Evolutionary conservation across 306 rosid genomes (phyloP).

Genomic region (Sicyos edulis): DNA sequence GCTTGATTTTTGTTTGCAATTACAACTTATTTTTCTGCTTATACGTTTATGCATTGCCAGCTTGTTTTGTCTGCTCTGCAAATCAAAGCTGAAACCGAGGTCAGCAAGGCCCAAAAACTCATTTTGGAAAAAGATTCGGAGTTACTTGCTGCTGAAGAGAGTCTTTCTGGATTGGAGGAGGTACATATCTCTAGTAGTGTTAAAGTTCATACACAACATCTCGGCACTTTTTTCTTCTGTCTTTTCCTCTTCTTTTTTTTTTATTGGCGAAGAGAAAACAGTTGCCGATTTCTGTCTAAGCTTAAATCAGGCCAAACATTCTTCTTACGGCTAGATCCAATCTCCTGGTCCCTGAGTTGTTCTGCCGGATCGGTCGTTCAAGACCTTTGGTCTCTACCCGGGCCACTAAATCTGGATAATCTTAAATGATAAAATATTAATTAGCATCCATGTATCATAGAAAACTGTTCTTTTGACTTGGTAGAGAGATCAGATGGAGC

Average conservation of each 20-base stretch:
- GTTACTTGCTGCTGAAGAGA: conserved; percentile 65
- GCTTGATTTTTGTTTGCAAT: background rate
- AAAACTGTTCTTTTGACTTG: background rate
- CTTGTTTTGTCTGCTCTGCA: conserved; percentile 64
- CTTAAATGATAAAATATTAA: background rate
- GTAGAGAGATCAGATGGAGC: background rate
- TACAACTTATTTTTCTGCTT: conserved; percentile 16
- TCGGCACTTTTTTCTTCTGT: conserved; percentile 19
- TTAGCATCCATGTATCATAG: background rate
- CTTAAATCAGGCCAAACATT: background rate
- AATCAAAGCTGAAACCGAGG: conserved; percentile 67
- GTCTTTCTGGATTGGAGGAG: conserved; percentile 83
- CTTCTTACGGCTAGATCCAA: no score
- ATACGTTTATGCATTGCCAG: conserved; percentile 41
- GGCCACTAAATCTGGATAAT: conserved; percentile 4
- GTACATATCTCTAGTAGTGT: conserved; percentile 35
- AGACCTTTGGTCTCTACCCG: no score
- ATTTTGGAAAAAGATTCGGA: conserved; percentile 68
- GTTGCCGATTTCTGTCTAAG: background rate
- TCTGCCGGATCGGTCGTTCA: no score
- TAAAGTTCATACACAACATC: background rate
- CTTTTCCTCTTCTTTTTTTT: background rate
- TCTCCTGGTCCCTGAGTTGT: no score
- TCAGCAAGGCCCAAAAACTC: conserved; percentile 61
- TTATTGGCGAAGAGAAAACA: background rate